Base-by-base conservation (phyloP, 176 grass and related monocot genomes). In the Aegilops tauschii region DNA sequence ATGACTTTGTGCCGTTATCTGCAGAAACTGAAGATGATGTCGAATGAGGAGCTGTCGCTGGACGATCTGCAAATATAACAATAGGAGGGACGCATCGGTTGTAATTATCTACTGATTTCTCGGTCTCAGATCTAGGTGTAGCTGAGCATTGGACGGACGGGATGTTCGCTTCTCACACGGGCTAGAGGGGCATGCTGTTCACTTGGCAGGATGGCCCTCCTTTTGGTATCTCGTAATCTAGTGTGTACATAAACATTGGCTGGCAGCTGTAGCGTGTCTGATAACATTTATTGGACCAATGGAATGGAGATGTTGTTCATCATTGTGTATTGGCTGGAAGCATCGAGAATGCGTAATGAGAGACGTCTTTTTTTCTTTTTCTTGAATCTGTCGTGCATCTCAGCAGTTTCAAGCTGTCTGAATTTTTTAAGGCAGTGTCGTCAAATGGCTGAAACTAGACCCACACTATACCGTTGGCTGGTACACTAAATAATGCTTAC, bases 1-100 rank as follows among this genome's bases (percentile, higher is more conserved):
- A 62, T 79, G 63, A 63, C 69, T 14, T 12, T 81, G 32, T 30
- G n/a, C 75, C 73, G 21, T 76, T 69, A 64, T 80, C 30, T 89
- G 80, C 95, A 97, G 95, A 97, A 97, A 93, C 27, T 97, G 20
- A 94, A 97, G 85, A 78, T 91, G 88, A 35, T 94, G 65, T 94
- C 95, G 63, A 28, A 62, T 12, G 86, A 94, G 86, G 92, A 94
- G 37, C 27, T 94, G 69, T 91, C 92, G 20, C 74, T 97, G 75
- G 95, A 97, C 25, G 95, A 97, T 73, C 84, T 97, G 69, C 77
- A 93, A 31, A 97, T 97, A 91, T 93, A 78, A 86, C 68, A 85
- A 34, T 73, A 67, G 7, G 12, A 80, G 49, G 21, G 17, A 42
- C 5, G 8, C 32, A 13, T 86, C 1, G 40, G n/a, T 27, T 66